Conservation (phyloP, 768 basidiomycete genomes). For the Macrolepiota fuliginosa region DNA sequence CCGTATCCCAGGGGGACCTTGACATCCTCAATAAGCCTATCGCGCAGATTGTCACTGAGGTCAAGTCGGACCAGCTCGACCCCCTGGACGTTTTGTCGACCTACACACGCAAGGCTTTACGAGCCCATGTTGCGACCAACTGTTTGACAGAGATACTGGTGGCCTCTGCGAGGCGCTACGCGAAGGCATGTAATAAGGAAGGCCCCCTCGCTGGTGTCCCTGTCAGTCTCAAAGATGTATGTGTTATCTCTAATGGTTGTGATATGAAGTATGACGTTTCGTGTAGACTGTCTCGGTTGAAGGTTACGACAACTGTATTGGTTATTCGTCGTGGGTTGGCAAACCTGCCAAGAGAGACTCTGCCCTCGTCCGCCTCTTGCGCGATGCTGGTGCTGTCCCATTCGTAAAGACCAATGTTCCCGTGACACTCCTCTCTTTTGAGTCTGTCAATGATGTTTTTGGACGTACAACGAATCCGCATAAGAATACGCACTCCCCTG, state of each 20-base stretch:
- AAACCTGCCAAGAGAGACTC: conserved; percentile 46
- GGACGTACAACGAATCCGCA: conserved; percentile 62
- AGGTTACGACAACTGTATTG: conserved; percentile 58
- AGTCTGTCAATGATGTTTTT: conserved; percentile 55
- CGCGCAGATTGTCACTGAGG: conserved; percentile 25
- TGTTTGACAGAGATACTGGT: conserved; percentile 63
- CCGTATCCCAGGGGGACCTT: conserved; percentile 25
- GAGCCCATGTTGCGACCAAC: conserved; percentile 51
- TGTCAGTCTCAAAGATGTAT: conserved; percentile 55
- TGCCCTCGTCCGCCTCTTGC: conserved; percentile 49
- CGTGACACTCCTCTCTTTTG: conserved; percentile 56
- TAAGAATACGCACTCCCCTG: conserved; percentile 49
- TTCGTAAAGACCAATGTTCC: conserved; percentile 70
- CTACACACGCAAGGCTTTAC: conserved; percentile 47
- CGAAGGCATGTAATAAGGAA: conserved; percentile 28
- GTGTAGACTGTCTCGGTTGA: conserved; percentile 45
- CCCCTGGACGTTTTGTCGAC: conserved; percentile 36
- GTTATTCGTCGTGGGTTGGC: conserved; percentile 50
- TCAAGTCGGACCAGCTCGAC: conserved; percentile 27
- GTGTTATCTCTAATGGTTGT: conserved; percentile 4
- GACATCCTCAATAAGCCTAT: conserved; percentile 29
- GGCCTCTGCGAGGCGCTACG: conserved; percentile 32
- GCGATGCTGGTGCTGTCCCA: conserved; percentile 61
- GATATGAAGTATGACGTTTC: background rate
- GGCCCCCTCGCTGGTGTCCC: conserved; percentile 59